Evolutionary conservation across 371 early-diverging fungal genomes (phyloP), one percentile per base, ranked within the genome.

Genomic region (Mucor piriformis): DNA sequence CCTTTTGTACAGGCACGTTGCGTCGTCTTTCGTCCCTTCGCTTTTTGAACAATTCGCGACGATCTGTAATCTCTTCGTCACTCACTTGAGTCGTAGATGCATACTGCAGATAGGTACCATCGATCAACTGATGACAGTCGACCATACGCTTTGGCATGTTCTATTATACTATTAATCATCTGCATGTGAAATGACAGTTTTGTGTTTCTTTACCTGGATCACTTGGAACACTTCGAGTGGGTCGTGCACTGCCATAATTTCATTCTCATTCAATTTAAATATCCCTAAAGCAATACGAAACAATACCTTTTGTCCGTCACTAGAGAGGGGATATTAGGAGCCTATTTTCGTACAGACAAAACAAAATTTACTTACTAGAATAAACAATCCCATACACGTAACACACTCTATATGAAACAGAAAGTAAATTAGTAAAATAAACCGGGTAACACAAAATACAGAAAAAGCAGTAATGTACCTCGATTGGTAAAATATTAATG

Each of bases 311-410:
- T 87, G 88, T 21, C 93, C 92, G 59, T 94, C 92, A 66, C 86
- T 86, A 42, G 20, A 21, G 12, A 55, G n/a, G 1, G 5, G 20
- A 37, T 51, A 35, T 12, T 35, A 21, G 23, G 1, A n/a, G 12
- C 11, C 21, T 23, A 23, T 6, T 10, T 13, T 13, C 13, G 8
- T 18, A 42, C n/a, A 3, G 15, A 12, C 42, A 33, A 23, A 24
- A 35, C 29, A 25, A 11, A 32, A 1, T 15, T 3, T 1, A 49
- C 61, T 72, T 82, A 84, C 84, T 89, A 91, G 63, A 89, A 88
- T 48, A 92, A 85, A 57, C 87, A 86, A 82, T 93, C 95, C 92
- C 95, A 93, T 6, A 92, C 87, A 24, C 93, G 83, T 5, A 92
- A 74, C 7, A 89, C 87, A 25, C 89, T 85, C 83, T 85, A 70